Evolutionary conservation across 805 yeast genomes (phyloP).

Genomic region (Metschnikowia santaceciliae): DNA sequence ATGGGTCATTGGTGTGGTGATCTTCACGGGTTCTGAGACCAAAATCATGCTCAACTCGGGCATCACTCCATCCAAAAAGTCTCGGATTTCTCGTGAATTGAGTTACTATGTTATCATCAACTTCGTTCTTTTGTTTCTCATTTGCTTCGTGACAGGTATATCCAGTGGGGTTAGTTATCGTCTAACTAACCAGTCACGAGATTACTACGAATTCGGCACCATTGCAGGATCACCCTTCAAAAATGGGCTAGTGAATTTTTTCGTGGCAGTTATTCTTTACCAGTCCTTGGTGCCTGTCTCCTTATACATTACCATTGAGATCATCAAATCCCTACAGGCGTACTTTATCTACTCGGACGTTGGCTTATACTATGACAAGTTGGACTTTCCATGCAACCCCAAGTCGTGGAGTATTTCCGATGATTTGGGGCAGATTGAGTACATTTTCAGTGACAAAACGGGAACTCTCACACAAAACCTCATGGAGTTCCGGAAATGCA

Average conservation of each 20-base stretch:
- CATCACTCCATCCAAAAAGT: conserved; percentile 70
- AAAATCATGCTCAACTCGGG: conserved; percentile 82
- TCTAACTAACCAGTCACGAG: conserved; percentile 46
- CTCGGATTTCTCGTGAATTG: conserved; percentile 69
- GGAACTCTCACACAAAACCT: conserved; percentile 81
- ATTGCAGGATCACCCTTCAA: conserved; percentile 60
- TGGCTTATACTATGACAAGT: conserved; percentile 61
- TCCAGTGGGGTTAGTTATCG: conserved; percentile 66
- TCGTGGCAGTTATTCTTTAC: conserved; percentile 68
- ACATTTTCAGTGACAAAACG: conserved; percentile 77
- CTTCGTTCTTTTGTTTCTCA: conserved; percentile 56
- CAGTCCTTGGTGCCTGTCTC: conserved; percentile 81
- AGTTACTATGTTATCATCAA: conserved; percentile 67
- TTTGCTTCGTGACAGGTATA: conserved; percentile 68
- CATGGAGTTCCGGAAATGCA: conserved; percentile 78
- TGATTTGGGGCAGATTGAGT: conserved; percentile 81
- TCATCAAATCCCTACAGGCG: conserved; percentile 73
- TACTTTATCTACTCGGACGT: conserved; percentile 68
- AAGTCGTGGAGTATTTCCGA: conserved; percentile 82
- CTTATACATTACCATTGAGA: conserved; percentile 72
- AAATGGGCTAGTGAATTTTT: conserved; percentile 66
- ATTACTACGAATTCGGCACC: conserved; percentile 66
- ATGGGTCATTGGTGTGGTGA: conserved; percentile 77
- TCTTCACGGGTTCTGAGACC: conserved; percentile 74
- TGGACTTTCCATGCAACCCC: conserved; percentile 76